These are phyloP conservation scores for Rhododendron molle DNA, from an alignment of 148 eudicot genomes.

Conservation along the genomic window DNA sequence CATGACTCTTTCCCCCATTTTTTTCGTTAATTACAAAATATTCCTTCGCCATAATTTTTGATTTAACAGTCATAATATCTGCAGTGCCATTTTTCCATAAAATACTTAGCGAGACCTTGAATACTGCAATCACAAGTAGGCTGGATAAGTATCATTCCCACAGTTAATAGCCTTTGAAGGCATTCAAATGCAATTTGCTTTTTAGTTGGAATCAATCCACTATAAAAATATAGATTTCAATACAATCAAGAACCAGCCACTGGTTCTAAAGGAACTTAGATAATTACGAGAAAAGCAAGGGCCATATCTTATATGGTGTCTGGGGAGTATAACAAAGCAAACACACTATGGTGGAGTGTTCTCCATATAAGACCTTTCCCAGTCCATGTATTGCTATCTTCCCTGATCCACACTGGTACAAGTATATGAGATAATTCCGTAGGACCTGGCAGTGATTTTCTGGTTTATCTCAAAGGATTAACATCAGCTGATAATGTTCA, in stretches of 20 bases:
- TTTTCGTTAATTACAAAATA: too few species aligned
- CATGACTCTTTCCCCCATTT: too few species aligned
- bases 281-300: slow-evolving; percentile 54
- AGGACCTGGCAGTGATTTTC: slow-evolving; percentile 56
- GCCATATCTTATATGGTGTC: slow-evolving; percentile 57
- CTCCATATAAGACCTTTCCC: slow-evolving; percentile 75
- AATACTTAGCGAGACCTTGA: too few species aligned
- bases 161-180: too few species aligned
- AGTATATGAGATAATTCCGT: slow-evolving; percentile 40
- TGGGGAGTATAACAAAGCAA: slow-evolving; percentile 63
- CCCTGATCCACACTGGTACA: slow-evolving; percentile 46
- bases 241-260: slow-evolving; percentile 38
- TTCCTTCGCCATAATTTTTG: too few species aligned
- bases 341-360: slow-evolving; percentile 82
- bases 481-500: slow-evolving; percentile 53
- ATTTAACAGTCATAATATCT: too few species aligned
- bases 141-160: too few species aligned
- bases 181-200: too few species aligned
- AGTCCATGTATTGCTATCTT: slow-evolving; percentile 73
- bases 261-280: slow-evolving; percentile 71
- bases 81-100: too few species aligned
- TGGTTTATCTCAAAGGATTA: slow-evolving; percentile 53
- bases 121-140: too few species aligned
- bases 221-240: slow-evolving; percentile 55
- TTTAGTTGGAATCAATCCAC: slow-evolving; percentile 42